Evolutionary conservation across 1,284 basidiomycete species (phyloP), one percentile per base, ranked within the genome.

Genomic region (Tilletia caries): DNA sequence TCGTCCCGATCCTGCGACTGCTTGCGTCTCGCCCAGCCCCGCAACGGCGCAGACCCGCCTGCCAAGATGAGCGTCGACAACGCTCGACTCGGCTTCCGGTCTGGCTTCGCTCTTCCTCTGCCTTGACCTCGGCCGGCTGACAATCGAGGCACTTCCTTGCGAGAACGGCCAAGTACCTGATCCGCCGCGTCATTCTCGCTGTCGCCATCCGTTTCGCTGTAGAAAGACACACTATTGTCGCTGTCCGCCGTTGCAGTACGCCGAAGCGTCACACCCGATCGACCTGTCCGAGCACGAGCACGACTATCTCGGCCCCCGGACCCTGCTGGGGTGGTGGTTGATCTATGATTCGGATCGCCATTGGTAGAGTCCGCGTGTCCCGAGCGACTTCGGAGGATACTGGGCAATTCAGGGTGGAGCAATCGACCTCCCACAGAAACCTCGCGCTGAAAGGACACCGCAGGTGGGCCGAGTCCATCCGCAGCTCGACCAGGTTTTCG

Each of bases 351-450:
- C n/a, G 2, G 1, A 1, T 41, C 37, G 2, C 10, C 37, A 0
- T 10, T 41, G 37, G 13, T 20, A 50, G 48, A 50, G 23, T 50
- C 20, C 5, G 25, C 52, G 13, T 25, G n/a, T 15, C 52, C 32
- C 18, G 29, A 29, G 15, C 58, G 58, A 25, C 48, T 50, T 25
- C 48, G 18, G 6, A 62, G 33, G 5, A 62, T 62, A n/a, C 58
- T 62, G 29, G 58, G 58, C 27, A 62, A 20, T 33, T 29, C 10
- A 62, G 58, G 58, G 12, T 29, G 29, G 20, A 33, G 58, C 27
- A 62, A 34, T 33, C 58, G 29, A 20, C 58, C 58, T 37, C 58
- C 58, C 13, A 62, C 58, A 23, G 58, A 62, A n/a, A 62, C 58
- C 58, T 62, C 58, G 18, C 34, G 27, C 18, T 29, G 58, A 15